Conservation (phyloP, 2,329 filamentous ascomycete genomes). For the Colletotrichum scovillei region DNA sequence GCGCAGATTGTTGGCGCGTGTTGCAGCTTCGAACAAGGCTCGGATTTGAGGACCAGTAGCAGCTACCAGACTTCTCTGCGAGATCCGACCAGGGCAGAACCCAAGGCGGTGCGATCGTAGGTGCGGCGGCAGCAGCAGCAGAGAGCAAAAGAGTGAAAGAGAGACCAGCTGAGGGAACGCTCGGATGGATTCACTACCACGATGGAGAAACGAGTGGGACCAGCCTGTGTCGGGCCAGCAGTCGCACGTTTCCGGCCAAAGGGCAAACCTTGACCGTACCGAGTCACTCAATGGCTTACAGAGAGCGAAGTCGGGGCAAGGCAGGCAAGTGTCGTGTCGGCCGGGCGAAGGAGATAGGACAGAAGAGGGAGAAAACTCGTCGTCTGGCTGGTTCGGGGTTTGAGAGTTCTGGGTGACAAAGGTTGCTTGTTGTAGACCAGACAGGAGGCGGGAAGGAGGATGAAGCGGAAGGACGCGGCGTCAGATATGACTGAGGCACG, state of each 20-base stretch:
- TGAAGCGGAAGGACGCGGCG: background rate
- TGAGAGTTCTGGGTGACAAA: background rate
- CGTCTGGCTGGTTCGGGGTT: background rate
- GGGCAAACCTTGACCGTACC: constrained; percentile 15
- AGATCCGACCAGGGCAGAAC: constrained; percentile 5
- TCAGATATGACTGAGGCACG: constrained; percentile 27
- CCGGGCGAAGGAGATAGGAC: background rate
- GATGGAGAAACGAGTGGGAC: constrained; percentile 36
- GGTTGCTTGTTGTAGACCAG: background rate
- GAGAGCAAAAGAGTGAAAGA: constrained; percentile 1
- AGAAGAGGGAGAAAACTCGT: background rate
- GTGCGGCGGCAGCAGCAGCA: constrained; percentile 14
- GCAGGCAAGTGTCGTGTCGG: constrained; percentile 8
- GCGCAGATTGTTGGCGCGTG: constrained; percentile 6
- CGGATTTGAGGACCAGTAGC: background rate
- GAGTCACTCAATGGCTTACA: constrained; percentile 14
- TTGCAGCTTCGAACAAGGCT: constrained; percentile 16
- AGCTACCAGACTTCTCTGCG: constrained; percentile 25
- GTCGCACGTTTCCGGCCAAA: constrained; percentile 31
- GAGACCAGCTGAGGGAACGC: constrained; percentile 20
- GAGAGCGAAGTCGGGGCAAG: constrained; percentile 4
- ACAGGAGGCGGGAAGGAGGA: constrained; percentile 13
- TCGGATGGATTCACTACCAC: constrained; percentile 29
- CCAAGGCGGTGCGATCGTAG: constrained; percentile 23
- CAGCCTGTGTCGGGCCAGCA: constrained; percentile 20